phyloP scores from a whole-genome alignment of 73 alveolate species.

The Stentor coeruleus region DNA sequence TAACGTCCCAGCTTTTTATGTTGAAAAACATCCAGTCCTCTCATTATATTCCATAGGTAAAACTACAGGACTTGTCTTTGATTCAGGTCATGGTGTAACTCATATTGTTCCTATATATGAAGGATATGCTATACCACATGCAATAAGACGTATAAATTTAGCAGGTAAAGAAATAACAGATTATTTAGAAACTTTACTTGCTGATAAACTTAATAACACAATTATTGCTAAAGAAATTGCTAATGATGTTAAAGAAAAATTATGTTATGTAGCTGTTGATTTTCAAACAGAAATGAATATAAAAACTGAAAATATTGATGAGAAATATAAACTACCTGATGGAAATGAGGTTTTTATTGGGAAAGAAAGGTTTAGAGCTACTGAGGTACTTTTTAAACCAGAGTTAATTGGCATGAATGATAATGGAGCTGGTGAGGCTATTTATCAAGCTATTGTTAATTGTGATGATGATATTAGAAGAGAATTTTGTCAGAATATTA shows the following conservation, averaged over 20 bases:
- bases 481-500: slow-evolving; percentile 86
- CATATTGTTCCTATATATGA: slow-evolving; percentile 98
- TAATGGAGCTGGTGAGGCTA: slow-evolving; percentile 73
- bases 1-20: slow-evolving; percentile 93
- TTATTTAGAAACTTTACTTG: slow-evolving; percentile 59
- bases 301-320: slow-evolving; percentile 29
- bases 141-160: slow-evolving; percentile 63
- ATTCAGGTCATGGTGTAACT: slow-evolving; percentile 97
- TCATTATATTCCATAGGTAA: slow-evolving; percentile 92
- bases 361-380: slow-evolving; percentile 73
- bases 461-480: slow-evolving; percentile 94
- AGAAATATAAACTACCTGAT: slow-evolving; percentile 72
- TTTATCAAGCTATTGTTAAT: slow-evolving; percentile 84
- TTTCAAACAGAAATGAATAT: slow-evolving; percentile 38
- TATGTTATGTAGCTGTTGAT: slow-evolving; percentile 51
- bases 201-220: slow-evolving; percentile 66
- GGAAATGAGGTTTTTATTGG: slow-evolving; percentile 67
- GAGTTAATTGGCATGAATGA: slow-evolving; percentile 74
- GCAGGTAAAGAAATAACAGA: slow-evolving; percentile 88
- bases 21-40: slow-evolving; percentile 91
- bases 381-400: slow-evolving; percentile 94
- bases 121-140: slow-evolving; percentile 64
- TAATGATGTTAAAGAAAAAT: slow-evolving; percentile 72
- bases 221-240: slow-evolving; percentile 74
- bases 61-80: slow-evolving; percentile 95